A percentile compares a stretch with the other conserved stretches of the same genome.
Evolutionary conservation across 2,329 filamentous ascomycete genomes (phyloP).

Genomic region (Ceratocystis lukuohia): DNA sequence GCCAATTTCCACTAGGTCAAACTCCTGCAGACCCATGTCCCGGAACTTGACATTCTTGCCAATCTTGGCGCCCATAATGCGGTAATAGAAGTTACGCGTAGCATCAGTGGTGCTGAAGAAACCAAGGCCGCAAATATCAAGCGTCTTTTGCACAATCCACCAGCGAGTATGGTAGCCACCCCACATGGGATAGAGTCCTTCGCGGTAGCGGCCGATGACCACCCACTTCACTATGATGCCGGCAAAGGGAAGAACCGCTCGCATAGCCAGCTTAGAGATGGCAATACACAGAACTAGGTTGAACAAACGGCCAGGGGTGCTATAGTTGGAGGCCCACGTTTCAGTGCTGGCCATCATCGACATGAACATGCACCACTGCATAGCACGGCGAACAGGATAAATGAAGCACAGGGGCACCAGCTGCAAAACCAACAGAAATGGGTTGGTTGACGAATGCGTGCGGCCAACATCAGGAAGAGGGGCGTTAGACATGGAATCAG

Average conservation of each 20-base stretch:
- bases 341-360: slow-evolving; percentile 33
- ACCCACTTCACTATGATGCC: slow-evolving; percentile 42
- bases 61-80: slow-evolving; percentile 40
- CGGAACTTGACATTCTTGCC: slow-evolving; percentile 38
- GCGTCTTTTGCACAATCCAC: slow-evolving; percentile 44
- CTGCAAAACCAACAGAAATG: slow-evolving; percentile 36
- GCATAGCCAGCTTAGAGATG: slow-evolving; percentile 30
- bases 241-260: slow-evolving; percentile 31
- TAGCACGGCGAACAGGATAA: slow-evolving; percentile 37
- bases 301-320: slow-evolving; percentile 34
- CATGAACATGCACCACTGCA: slow-evolving; percentile 41
- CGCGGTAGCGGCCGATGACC: slow-evolving; percentile 38
- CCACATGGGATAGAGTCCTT: slow-evolving; percentile 48
- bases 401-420: slow-evolving; percentile 37
- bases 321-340: slow-evolving; percentile 29
- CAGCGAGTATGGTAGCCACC: slow-evolving; percentile 43
- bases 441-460: slow-evolving; percentile 37
- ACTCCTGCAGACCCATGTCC: slow-evolving; percentile 37
- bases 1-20: slow-evolving; percentile 41
- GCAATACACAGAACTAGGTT: slow-evolving; percentile 35
- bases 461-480: slow-evolving; percentile 28
- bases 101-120: slow-evolving; percentile 31
- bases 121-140: slow-evolving; percentile 36
- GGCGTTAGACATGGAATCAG: slow-evolving; percentile 14
- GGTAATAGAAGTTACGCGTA: slow-evolving; percentile 34